Conservation (phyloP, 345 rosid genomes). For the Arabis hirsuta region DNA sequence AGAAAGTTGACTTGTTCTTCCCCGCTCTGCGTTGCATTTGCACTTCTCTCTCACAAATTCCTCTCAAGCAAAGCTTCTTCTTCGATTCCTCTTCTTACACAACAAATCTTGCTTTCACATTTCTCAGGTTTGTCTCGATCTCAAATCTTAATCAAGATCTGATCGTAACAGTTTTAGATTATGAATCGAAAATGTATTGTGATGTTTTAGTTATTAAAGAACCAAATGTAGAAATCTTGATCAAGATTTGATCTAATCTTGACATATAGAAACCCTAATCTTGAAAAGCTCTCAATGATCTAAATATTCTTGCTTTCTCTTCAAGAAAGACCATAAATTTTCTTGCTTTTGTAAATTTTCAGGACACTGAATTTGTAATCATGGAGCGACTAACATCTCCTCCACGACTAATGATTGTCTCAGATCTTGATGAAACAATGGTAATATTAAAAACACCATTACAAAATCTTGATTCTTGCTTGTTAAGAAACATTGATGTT, state of each 20-base stretch:
- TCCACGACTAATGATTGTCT: slow-evolving; percentile 87
- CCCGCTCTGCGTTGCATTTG: slow-evolving; percentile 33
- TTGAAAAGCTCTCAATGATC: neutral
- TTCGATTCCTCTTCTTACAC: neutral
- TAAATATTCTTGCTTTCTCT: neutral
- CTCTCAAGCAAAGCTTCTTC: slow-evolving; percentile 18
- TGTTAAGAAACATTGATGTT: neutral
- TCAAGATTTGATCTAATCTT: neutral
- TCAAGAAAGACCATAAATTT: neutral
- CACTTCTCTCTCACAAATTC: neutral
- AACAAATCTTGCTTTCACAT: neutral
- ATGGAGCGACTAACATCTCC: slow-evolving; percentile 75
- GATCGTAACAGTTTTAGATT: neutral
- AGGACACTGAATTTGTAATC: slow-evolving; percentile 24
- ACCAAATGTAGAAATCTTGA: neutral
- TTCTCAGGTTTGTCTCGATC: slow-evolving; percentile 31
- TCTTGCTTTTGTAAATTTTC: slow-evolving; percentile 14
- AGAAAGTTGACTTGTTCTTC: slow-evolving; percentile 32
- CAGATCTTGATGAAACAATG: slow-evolving; percentile 98
- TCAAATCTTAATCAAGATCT: neutral
- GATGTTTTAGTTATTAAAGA: slow-evolving; percentile 6
- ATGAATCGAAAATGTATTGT: neutral
- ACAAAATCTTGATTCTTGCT: neutral
- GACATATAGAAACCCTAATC: neutral
- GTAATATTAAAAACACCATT: slow-evolving; percentile 37